phyloP scores from a whole-genome alignment of 192 early-diverging fungal genomes.

The Backusella morwellensis region DNA sequence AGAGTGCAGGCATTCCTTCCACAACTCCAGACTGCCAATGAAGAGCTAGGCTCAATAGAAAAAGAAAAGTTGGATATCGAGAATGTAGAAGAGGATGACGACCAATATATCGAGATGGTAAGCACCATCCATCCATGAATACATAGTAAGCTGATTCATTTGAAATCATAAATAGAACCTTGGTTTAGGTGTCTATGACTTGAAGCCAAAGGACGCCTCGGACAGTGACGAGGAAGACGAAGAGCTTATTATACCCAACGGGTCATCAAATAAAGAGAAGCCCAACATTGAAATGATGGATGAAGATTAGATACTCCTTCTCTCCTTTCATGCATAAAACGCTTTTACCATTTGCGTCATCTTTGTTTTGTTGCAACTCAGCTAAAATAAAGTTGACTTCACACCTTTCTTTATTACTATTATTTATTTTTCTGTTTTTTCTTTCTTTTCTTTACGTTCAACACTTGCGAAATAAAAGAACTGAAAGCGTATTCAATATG shows the following conservation, averaged over 20 bases:
- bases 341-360: neutral
- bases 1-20: slow-evolving; percentile 49
- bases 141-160: no score
- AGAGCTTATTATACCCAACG: slow-evolving; percentile 18
- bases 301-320: neutral
- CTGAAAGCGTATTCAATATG: slow-evolving; percentile 10
- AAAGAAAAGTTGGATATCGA: slow-evolving; percentile 53
- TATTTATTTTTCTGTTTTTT: neutral
- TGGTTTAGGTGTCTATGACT: slow-evolving; percentile 49
- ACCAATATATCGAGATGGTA: slow-evolving; percentile 58
- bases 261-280: neutral
- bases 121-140: neutral
- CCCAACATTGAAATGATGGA: slow-evolving; percentile 11
- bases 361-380: neutral
- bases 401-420: neutral
- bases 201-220: slow-evolving; percentile 27
- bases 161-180: slow-evolving; percentile 27
- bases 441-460: neutral
- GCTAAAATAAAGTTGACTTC: neutral
- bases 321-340: neutral
- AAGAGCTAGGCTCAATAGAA: slow-evolving; percentile 37
- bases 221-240: slow-evolving; percentile 23
- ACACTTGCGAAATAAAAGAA: neutral
- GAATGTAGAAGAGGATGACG: slow-evolving; percentile 47
- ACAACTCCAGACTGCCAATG: slow-evolving; percentile 43